Evolutionary conservation across 169 alveolate species (phyloP).

Genomic region (Cryptosporidium felis): DNA sequence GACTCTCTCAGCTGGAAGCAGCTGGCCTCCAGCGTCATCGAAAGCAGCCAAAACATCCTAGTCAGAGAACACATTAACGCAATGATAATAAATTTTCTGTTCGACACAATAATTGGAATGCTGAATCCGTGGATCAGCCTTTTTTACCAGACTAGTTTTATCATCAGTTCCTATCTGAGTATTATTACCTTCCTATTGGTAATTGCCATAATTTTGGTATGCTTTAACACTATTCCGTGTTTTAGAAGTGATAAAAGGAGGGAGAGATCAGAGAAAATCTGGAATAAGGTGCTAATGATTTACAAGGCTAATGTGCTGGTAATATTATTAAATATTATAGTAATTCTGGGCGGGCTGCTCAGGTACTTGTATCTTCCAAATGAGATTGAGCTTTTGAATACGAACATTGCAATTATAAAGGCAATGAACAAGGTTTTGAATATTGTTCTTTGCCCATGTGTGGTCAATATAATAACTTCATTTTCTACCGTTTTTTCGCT

Average conservation of each 20-base stretch:
- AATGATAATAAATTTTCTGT: slow-evolving; percentile 19
- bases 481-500: slow-evolving; percentile 43
- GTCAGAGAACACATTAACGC: slow-evolving; percentile 43
- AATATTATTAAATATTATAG: slow-evolving; percentile 14
- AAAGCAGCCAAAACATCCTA: slow-evolving; percentile 16
- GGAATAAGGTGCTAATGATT: slow-evolving; percentile 12
- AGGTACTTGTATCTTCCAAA: slow-evolving; percentile 40
- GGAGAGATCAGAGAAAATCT: not conserved
- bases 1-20: slow-evolving; percentile 42
- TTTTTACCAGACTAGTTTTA: slow-evolving; percentile 41
- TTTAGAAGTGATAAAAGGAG: slow-evolving; percentile 15
- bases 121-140: slow-evolving; percentile 46
- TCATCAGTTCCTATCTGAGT: slow-evolving; percentile 36
- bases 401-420: slow-evolving; percentile 19
- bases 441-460: slow-evolving; percentile 9
- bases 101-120: slow-evolving; percentile 10
- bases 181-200: slow-evolving; percentile 20
- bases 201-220: slow-evolving; percentile 20
- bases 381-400: slow-evolving; percentile 13
- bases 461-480: slow-evolving; percentile 35
- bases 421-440: slow-evolving; percentile 17
- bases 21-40: not conserved
- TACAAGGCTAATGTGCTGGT: slow-evolving; percentile 23
- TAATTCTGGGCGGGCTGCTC: slow-evolving; percentile 31
- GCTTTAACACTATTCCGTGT: slow-evolving; percentile 51